Conservation (phyloP, 1,284 basidiomycete genomes). For the Apiotrichum laibachii region DNA sequence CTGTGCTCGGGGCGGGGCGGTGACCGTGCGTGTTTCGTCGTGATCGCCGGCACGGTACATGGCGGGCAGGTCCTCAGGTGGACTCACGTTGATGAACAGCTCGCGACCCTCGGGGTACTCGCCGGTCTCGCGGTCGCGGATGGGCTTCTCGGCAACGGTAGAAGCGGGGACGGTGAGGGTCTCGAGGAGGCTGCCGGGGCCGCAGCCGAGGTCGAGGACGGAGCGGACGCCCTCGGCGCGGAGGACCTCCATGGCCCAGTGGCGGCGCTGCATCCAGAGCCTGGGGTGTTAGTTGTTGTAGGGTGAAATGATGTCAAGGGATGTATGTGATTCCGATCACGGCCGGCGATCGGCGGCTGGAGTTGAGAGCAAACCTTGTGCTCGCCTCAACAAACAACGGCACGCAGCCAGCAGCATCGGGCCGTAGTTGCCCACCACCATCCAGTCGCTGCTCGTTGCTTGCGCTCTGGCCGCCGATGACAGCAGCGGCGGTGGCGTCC, state of each 20-base stretch:
- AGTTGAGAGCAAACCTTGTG: no score
- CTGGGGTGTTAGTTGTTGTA: slow-evolving; percentile 22
- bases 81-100: slow-evolving; percentile 44
- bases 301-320: background rate
- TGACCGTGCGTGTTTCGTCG: no score
- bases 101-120: slow-evolving; percentile 23
- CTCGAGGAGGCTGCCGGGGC: slow-evolving; percentile 45
- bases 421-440: no score
- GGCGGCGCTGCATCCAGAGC: slow-evolving; percentile 48
- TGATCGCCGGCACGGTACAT: no score
- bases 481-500: no score
- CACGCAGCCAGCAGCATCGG: no score
- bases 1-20: no score
- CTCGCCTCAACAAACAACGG: no score
- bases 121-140: slow-evolving; percentile 14
- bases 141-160: slow-evolving; percentile 43
- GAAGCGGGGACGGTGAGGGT: slow-evolving; percentile 43
- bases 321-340: background rate
- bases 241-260: slow-evolving; percentile 48
- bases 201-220: slow-evolving; percentile 51
- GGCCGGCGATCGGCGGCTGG: background rate
- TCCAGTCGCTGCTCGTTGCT: no score
- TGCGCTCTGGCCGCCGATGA: no score
- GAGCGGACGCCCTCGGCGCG: slow-evolving; percentile 41
- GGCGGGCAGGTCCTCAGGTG: no score